Evolutionary conservation across 805 yeast genomes (phyloP).

Genomic region (Wickerhamiella sergipiensis): DNA sequence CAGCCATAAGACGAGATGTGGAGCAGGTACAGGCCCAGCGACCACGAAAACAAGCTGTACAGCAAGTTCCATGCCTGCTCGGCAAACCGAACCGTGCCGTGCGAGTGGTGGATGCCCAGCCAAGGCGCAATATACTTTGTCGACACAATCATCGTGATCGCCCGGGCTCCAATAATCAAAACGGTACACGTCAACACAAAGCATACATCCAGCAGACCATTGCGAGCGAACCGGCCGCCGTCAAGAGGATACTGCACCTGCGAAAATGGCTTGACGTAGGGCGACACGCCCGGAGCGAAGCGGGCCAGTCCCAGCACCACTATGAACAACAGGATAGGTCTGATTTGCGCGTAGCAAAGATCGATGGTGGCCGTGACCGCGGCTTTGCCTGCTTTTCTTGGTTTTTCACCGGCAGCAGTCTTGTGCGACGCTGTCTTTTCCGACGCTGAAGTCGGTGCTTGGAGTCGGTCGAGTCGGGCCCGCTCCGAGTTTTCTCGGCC

Average conservation of each 20-base stretch:
- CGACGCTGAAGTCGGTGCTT: background rate
- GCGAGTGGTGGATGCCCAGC: conserved; percentile 32
- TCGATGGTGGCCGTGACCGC: background rate
- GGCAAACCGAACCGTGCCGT: conserved; percentile 54
- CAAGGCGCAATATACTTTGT: conserved; percentile 5
- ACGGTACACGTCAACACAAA: conserved; percentile 7
- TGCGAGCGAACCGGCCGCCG: conserved; percentile 6
- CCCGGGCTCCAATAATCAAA: conserved; percentile 11
- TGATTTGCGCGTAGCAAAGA: background rate
- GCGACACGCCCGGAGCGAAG: background rate
- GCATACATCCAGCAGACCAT: conserved; percentile 11
- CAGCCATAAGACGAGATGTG: conserved; percentile 42
- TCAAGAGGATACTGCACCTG: conserved; percentile 8
- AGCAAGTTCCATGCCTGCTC: conserved; percentile 74
- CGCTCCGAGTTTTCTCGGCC: background rate
- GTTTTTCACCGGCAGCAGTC: background rate
- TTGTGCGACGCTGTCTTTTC: background rate
- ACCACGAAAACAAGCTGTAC: conserved; percentile 44
- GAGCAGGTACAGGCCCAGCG: conserved; percentile 45
- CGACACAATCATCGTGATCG: conserved; percentile 7
- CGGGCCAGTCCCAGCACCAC: background rate
- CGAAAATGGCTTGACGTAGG: conserved; percentile 1
- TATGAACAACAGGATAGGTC: background rate
- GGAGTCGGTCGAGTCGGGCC: background rate
- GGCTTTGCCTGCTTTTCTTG: background rate